Conservation (phyloP, 169 alveolate genomes). For the Babesia ovis region DNA sequence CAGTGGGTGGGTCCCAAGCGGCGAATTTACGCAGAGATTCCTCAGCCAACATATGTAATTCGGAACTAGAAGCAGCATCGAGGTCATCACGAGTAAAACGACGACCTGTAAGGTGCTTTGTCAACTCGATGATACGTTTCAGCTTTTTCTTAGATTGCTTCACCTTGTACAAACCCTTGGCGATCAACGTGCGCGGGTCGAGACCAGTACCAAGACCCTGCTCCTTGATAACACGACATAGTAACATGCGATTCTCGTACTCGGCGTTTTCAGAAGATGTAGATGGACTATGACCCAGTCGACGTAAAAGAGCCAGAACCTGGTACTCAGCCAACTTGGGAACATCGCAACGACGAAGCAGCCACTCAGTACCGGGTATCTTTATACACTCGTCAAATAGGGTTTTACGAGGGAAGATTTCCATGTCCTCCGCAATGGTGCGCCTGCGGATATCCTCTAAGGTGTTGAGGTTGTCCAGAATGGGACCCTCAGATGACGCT, state of each 20-base stretch:
- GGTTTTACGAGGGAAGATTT: slow-evolving; percentile 41
- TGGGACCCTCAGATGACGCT: neutral
- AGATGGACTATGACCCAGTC: slow-evolving; percentile 20
- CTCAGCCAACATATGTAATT: slow-evolving; percentile 59
- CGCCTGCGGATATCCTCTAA: slow-evolving; percentile 23
- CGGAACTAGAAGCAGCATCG: slow-evolving; percentile 51
- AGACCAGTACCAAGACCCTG: slow-evolving; percentile 57
- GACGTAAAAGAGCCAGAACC: slow-evolving; percentile 26
- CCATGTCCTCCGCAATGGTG: slow-evolving; percentile 11
- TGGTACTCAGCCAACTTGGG: slow-evolving; percentile 37
- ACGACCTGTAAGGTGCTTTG: slow-evolving; percentile 55
- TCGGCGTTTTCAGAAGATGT: slow-evolving; percentile 10
- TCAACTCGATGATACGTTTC: slow-evolving; percentile 57
- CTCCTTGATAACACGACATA: slow-evolving; percentile 41
- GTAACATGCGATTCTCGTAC: slow-evolving; percentile 26
- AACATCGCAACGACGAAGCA: slow-evolving; percentile 55
- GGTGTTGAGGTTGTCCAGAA: neutral
- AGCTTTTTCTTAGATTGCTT: slow-evolving; percentile 46
- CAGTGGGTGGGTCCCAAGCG: slow-evolving; percentile 50
- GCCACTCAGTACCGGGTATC: slow-evolving; percentile 43
- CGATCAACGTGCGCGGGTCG: slow-evolving; percentile 50
- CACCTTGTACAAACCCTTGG: slow-evolving; percentile 61
- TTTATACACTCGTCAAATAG: slow-evolving; percentile 53
- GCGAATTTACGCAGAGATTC: slow-evolving; percentile 56
- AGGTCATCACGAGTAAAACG: slow-evolving; percentile 49